Base-by-base conservation (phyloP, 2,329 filamentous ascomycete genomes). In the Aspergillus texensis region DNA sequence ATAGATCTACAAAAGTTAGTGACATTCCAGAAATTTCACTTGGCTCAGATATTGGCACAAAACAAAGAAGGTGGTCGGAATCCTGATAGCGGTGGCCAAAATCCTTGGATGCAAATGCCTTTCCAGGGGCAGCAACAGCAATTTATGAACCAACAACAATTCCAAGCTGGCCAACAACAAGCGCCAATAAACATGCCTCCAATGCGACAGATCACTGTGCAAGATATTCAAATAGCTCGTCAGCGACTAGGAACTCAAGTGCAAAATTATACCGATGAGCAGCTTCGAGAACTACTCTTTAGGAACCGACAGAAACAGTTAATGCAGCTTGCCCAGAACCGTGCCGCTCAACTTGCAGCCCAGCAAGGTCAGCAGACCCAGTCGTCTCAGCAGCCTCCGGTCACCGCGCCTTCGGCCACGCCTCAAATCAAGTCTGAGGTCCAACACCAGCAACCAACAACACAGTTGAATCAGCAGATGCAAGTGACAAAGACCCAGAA, bases 21-120 rank as follows among this genome's bases (percentile, higher is more conserved):
- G 59, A 72, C 71, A 24, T 65, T 81, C 19, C 80, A 82, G 63
- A 78, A 73, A 54, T 68, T 82, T 43, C 82, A 85, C 64, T 80
- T 82, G 63, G 76, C 74, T 59, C 78, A 81, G 63, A 78, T 71
- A 68, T 71, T 73, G 66, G 62, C 66, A 26, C 73, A 77, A 52
- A 69, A 69, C 16, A 73, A 75, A 61, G 67, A 70, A 36, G 61
- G 36, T 50, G 70, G 65, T 57, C 67, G 68, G 16, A 71, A 69
- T 50, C 54, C 60, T 34, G 72, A 72, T 26, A 71, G 70, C 45
- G 68, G 67, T 55, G 69, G 64, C 16, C 74, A 74, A 57, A 63
- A 58, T 24, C 63, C 67, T 53, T 67, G 68, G 62, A 58, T 72
- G 57, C 61, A 69, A 28, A 66, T 62, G 41, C 67, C 68, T 56